Base-by-base conservation (phyloP, 106 monocot species). In the Narthecium ossifragum region DNA sequence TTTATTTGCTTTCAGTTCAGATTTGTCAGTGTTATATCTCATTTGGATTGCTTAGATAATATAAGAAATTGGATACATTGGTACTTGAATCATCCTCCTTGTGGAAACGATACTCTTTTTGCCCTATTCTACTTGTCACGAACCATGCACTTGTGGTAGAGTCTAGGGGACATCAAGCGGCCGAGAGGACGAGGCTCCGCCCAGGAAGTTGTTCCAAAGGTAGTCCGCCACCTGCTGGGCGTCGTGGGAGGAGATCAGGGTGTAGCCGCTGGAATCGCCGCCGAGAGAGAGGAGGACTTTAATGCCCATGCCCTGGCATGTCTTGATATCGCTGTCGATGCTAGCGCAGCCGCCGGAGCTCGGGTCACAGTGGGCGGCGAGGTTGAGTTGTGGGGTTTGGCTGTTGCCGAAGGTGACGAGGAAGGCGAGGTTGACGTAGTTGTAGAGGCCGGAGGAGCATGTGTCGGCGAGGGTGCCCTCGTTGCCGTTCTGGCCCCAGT, bases 401-500 rank as follows among this genome's bases (percentile, higher is more conserved):
- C 75, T 71, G 55, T 78, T 68, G 71, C 86, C 86, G 59, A 86
- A 86, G 36, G 70, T 71, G 53, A 48, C 51, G 55, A 86, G 67
- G 71, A 86, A 86, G 29, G 78, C 45, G 31, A 86, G 21, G 51
- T 62, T 81, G 26, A 86, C 81, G 61, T 39, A 75, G 45, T 45
- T 31, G 55, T 81, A 86, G 67, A 37, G 14, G 37, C 74, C 70
- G 33, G 78, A 70, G 33, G 46, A 24, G 60, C 86, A 86, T 40
- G 86, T 26, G 32, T 34, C 54, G 2, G 79, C 53, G 12, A 88
- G 76, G 53, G 63, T 67, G 29, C 83, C 83, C 60, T 88, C 88
- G 46, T 52, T 57, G 62, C 66, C 83, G 70, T 88, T 80, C 70
- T 88, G 88, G 30, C 88, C 88, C 88, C 83, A 88, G 88, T 88